These are phyloP conservation scores for Ogataea parapolymorpha DNA, from an alignment of 805 yeast species.

Conservation along the genomic window DNA sequence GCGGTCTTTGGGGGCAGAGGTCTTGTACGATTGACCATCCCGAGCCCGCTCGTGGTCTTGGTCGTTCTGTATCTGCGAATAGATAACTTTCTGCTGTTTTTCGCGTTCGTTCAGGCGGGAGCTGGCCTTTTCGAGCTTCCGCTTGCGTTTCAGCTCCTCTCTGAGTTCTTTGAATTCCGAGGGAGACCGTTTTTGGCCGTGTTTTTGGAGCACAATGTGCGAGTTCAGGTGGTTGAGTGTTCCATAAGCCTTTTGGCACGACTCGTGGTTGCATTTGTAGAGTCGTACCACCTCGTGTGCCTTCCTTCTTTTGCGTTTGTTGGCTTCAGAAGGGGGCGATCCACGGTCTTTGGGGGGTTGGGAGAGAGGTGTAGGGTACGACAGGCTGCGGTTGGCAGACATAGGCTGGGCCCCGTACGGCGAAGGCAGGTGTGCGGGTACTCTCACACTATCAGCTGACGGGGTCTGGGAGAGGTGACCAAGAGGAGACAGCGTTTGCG, in stretches of 20 bases:
- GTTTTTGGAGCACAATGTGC: conserved; percentile 50
- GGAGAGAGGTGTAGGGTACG: conserved; percentile 4
- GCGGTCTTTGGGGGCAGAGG: conserved; percentile 7
- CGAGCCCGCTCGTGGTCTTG: conserved; percentile 4
- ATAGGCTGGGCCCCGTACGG: conserved; percentile 12
- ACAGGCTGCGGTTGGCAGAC: conserved; percentile 2
- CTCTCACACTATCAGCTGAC: neutral
- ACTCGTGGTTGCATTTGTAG: conserved; percentile 45
- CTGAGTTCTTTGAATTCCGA: conserved; percentile 53
- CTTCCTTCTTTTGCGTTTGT: conserved; percentile 50
- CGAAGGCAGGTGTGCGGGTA: conserved; percentile 10
- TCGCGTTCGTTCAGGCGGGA: conserved; percentile 15
- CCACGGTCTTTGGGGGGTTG: conserved; percentile 1
- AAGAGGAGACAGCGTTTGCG: conserved; percentile 7
- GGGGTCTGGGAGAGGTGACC: conserved; percentile 5
- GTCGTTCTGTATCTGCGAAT: conserved; percentile 3
- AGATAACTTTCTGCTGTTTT: conserved; percentile 4
- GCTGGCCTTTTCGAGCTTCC: conserved; percentile 21
- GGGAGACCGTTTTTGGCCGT: conserved; percentile 52
- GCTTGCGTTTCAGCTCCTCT: conserved; percentile 36
- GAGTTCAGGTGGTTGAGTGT: conserved; percentile 59
- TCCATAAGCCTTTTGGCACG: conserved; percentile 55
- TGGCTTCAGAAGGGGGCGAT: conserved; percentile 5
- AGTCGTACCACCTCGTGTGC: conserved; percentile 55
- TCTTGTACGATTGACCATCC: neutral